Percentiles rank a stretch among this genome's conserved stretches.
Conservation (phyloP, 2,329 filamentous ascomycete species). For the Pestalotiopsis sp. region DNA sequence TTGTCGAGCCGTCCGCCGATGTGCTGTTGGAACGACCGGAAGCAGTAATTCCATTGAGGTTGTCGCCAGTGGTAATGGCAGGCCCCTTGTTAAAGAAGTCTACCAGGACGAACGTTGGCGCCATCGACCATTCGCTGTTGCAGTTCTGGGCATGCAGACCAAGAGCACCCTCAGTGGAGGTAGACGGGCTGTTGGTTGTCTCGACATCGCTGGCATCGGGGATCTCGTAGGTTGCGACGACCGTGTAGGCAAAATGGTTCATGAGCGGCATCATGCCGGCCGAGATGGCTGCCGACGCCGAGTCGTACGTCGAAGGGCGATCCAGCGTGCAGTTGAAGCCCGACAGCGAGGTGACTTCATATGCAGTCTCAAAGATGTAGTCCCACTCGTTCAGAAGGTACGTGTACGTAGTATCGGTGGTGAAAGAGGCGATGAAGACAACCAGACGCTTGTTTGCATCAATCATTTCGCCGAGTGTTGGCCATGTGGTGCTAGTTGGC, state of each 20-base stretch:
- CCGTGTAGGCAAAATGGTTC: constrained; percentile 79
- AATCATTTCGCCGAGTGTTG: constrained; percentile 73
- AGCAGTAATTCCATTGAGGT: constrained; percentile 59
- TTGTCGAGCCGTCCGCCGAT: constrained; percentile 18
- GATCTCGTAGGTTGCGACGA: constrained; percentile 56
- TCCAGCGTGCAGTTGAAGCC: constrained; percentile 75
- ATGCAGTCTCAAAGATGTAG: constrained; percentile 74
- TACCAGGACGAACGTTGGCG: constrained; percentile 77
- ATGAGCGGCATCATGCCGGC: constrained; percentile 69
- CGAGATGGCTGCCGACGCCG: constrained; percentile 55
- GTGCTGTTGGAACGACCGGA: constrained; percentile 29
- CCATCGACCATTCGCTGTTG: constrained; percentile 53
- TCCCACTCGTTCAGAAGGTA: constrained; percentile 67
- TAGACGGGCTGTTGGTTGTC: constrained; percentile 67
- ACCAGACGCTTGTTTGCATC: constrained; percentile 65
- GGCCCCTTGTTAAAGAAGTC: constrained; percentile 80
- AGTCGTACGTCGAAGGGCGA: constrained; percentile 58
- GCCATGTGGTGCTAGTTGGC: constrained; percentile 62
- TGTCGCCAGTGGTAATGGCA: constrained; percentile 70
- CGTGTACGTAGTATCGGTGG: constrained; percentile 44
- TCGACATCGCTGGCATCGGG: constrained; percentile 64
- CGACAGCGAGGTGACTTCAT: constrained; percentile 61
- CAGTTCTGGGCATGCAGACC: constrained; percentile 59
- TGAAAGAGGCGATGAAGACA: constrained; percentile 66
- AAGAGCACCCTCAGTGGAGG: constrained; percentile 53